Evolutionary conservation across 2,329 filamentous ascomycete genomes (phyloP), one percentile per base, ranked within the genome.

Genomic region (Arthrobotrys pseudoclavata): DNA sequence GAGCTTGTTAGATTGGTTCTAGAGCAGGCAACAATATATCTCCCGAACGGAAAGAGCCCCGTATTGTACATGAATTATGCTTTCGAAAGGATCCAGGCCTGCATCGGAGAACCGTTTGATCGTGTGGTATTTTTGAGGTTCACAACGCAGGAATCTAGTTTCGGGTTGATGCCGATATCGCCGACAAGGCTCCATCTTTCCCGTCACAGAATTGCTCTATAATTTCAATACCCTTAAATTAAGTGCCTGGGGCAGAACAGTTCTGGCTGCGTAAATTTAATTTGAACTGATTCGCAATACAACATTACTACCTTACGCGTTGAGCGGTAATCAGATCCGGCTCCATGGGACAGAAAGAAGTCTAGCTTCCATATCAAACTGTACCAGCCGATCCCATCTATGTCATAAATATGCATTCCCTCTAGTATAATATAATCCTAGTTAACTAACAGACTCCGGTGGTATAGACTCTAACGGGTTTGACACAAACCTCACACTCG

Each of bases 41-140:
- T 60, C 2, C 18, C 18, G 13, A 60, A 60, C 4, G 4, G 34
- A 10, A 29, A n/a, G 18, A 60, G 9, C 12, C 55, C 9, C 1
- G 31, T 40, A n/a, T 24, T 24, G n/a, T 26, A 60, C 55, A 60
- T 60, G 3, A 42, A 34, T 13, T 57, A 20, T 3, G 15, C 1
- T 26, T 42, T 42, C 4, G 18, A 22, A 18, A 57, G 52, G 52
- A 57, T 57, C 52, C 22, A 34, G 31, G n/a, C 15, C 34, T 13
- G 37, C 12, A 40, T 40, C 12, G 37, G 2, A 29, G 37, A 15
- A 15, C 1, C 4, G 13, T 50, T 24, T 12, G 9, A 26, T 24
- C 48, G n/a, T 53, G 50, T 53, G 50, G 50, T 53, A 53, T 57
- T 57, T 37, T 37, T 29, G 10, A 50, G 18, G 29, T 40, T 12